A percentile compares a stretch with the other conserved stretches of the same genome.
Conservation (phyloP, 352 stramenopile species). For the Aphanomyces astaci region DNA sequence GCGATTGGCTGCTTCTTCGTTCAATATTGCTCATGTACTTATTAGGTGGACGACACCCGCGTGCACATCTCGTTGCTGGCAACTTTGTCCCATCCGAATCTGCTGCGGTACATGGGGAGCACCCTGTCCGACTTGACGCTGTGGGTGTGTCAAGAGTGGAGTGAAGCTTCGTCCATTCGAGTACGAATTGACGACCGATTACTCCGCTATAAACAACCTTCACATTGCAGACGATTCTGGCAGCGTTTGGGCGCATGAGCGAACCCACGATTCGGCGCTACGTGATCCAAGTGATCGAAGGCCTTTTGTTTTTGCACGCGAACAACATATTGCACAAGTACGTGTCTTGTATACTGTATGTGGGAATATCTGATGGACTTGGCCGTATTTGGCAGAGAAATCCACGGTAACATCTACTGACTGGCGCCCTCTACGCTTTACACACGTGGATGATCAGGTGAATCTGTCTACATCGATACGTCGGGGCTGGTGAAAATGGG, state of each 20-base stretch:
- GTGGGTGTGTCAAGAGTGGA: slow-evolving; percentile 14
- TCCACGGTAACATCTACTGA: background rate
- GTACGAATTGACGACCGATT: background rate
- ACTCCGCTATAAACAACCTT: background rate
- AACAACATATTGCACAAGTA: slow-evolving; percentile 45
- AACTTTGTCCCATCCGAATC: background rate
- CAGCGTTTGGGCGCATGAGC: slow-evolving; percentile 65
- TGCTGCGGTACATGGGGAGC: slow-evolving; percentile 14
- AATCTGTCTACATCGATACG: slow-evolving; percentile 52
- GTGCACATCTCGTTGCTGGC: background rate
- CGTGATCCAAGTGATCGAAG: slow-evolving; percentile 48
- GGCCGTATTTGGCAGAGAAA: background rate
- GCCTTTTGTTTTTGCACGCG: slow-evolving; percentile 39
- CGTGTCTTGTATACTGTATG: background rate
- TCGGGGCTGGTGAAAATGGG: slow-evolving; percentile 46
- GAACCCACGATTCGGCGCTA: slow-evolving; percentile 62
- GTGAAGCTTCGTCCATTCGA: background rate
- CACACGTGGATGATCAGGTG: slow-evolving; percentile 35
- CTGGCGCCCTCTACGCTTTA: background rate
- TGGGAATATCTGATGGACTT: too few relatives aligned
- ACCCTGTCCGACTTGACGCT: background rate
- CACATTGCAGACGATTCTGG: slow-evolving; percentile 42
- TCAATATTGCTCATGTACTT: background rate
- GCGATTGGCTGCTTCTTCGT: too few relatives aligned
- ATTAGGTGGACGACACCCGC: slow-evolving; percentile 1